Conservation (phyloP, 306 rosid genomes). For the Inga oerstediana region DNA sequence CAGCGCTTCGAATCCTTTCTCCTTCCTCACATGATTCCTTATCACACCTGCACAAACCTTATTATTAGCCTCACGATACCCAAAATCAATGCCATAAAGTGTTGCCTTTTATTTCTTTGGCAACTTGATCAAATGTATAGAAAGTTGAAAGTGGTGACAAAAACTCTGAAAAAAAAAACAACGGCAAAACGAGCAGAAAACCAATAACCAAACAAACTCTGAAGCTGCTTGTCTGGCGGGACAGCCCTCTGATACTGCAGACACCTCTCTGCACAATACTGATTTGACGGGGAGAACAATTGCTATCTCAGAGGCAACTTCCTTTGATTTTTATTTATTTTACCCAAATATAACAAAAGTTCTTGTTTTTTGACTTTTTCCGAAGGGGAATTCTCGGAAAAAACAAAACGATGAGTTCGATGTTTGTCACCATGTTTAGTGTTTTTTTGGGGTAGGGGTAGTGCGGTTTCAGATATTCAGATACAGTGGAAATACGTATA, state of each 20-base stretch:
- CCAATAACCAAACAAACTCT: conserved; percentile 6
- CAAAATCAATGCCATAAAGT: conserved; percentile 4
- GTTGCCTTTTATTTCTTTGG: neutral
- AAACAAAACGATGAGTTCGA: neutral
- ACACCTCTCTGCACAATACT: neutral
- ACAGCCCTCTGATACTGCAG: conserved; percentile 11
- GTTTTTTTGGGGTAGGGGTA: neutral
- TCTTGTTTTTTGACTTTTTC: neutral
- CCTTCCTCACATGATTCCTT: conserved; percentile 81
- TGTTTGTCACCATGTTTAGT: neutral
- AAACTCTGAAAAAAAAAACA: neutral
- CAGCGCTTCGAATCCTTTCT: conserved; percentile 57
- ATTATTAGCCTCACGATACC: conserved; percentile 42
- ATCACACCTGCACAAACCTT: conserved; percentile 65
- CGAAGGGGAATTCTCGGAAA: neutral
- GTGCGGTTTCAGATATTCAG: neutral
- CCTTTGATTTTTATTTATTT: conserved; percentile 16
- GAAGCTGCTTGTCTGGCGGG: conserved; percentile 8
- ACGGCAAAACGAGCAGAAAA: conserved; percentile 11
- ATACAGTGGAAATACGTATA: neutral
- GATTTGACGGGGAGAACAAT: neutral
- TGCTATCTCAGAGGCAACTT: conserved; percentile 33
- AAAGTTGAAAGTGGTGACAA: conserved; percentile 11
- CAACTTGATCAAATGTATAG: conserved; percentile 22
- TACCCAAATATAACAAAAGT: neutral